A percentile compares a stretch with the other conserved stretches of the same genome.
Conservation (phyloP, 2,329 filamentous ascomycete genomes). For the Botrytis pseudocinerea region DNA sequence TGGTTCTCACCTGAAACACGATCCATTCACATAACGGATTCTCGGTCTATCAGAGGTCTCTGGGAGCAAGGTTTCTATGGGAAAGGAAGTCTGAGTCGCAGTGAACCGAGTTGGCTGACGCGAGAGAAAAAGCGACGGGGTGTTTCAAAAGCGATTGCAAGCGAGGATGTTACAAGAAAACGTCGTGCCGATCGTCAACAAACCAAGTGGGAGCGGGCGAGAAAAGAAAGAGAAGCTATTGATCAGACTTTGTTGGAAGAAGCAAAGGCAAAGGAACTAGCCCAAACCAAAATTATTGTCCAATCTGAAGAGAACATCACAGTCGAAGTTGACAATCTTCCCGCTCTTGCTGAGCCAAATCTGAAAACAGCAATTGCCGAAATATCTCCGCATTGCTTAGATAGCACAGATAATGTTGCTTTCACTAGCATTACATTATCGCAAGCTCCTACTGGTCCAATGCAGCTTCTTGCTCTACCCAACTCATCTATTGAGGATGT, state of each 20-base stretch:
- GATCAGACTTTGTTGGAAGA: conserved; percentile 66
- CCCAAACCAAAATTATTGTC: not conserved
- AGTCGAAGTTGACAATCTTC: conserved; percentile 1
- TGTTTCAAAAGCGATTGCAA: conserved; percentile 65
- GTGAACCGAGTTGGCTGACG: conserved; percentile 90
- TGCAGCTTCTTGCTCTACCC: conserved; percentile 54
- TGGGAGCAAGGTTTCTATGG: conserved; percentile 99
- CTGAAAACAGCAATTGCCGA: not conserved
- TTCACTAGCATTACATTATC: not conserved
- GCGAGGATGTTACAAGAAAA: conserved; percentile 76
- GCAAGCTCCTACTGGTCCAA: conserved; percentile 33
- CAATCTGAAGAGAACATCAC: not conserved
- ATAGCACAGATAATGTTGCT: not conserved
- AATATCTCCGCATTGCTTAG: not conserved
- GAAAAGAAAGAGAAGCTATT: conserved; percentile 80
- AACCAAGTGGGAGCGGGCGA: conserved; percentile 90
- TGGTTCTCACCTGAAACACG: conserved; percentile 80
- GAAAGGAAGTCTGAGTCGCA: conserved; percentile 88
- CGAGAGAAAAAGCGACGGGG: conserved; percentile 74
- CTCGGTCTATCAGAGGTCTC: conserved; percentile 71
- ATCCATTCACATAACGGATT: conserved; percentile 81
- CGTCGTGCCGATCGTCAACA: conserved; percentile 78
- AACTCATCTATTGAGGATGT: conserved; percentile 41
- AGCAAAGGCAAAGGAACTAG: conserved; percentile 26
- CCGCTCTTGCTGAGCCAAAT: not conserved